A percentile compares a stretch with the other conserved stretches of the same genome.
Conservation (phyloP, 306 rosid species). For the Dalbergia cochinchinensis region DNA sequence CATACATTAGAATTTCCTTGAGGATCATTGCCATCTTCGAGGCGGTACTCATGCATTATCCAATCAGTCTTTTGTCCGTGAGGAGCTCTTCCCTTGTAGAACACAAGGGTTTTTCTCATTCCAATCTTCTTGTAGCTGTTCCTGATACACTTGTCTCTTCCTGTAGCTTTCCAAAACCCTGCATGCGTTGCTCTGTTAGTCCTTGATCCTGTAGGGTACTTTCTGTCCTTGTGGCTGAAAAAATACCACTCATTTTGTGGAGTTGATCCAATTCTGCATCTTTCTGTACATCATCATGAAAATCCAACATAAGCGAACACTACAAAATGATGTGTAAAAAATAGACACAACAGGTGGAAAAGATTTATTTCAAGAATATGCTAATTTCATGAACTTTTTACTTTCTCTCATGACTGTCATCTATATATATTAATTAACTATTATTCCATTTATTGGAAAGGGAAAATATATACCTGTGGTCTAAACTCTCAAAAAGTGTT, state of each 20-base stretch:
- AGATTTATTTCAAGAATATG: too few relatives aligned
- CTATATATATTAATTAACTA: neutral
- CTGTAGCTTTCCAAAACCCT: slow-evolving; percentile 99
- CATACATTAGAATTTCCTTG: slow-evolving; percentile 55
- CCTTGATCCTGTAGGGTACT: slow-evolving; percentile 98
- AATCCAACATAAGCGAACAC: neutral
- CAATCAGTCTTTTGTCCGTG: slow-evolving; percentile 96
- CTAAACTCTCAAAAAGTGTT: neutral
- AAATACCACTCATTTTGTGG: slow-evolving; percentile 99
- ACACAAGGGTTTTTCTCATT: slow-evolving; percentile 93
- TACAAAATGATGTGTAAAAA: neutral
- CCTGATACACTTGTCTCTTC: slow-evolving; percentile 91
- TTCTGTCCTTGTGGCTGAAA: slow-evolving; percentile 96
- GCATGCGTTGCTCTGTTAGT: slow-evolving; percentile 93
- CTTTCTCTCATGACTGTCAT: neutral
- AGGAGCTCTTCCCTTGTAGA: slow-evolving; percentile 95
- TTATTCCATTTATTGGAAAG: neutral
- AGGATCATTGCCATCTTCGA: slow-evolving; percentile 79
- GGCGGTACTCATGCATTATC: slow-evolving; percentile 98
- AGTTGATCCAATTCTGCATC: slow-evolving; percentile 90
- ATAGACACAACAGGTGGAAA: neutral
- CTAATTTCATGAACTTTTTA: neutral
- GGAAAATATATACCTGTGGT: neutral
- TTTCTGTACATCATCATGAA: slow-evolving; percentile 54
- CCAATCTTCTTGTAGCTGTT: slow-evolving; percentile 85